phyloP scores from a whole-genome alignment of 2,329 filamentous ascomycete genomes.

The Neofusicoccum cordaticola region DNA sequence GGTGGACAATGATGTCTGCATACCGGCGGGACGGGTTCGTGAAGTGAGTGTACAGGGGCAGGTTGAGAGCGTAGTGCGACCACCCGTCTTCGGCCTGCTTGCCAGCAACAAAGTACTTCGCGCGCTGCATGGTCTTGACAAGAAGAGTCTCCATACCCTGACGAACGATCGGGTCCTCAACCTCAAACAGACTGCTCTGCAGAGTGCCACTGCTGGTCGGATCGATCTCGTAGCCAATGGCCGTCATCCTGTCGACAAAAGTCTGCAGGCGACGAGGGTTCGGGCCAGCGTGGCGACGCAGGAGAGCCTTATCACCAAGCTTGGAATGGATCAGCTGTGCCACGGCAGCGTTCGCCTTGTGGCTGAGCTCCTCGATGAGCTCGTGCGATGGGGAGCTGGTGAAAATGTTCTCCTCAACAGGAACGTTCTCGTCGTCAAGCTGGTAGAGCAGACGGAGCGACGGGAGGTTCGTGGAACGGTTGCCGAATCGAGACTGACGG shows the following conservation, averaged over 20 bases:
- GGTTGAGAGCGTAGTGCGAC: constrained; percentile 87
- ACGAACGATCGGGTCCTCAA: constrained; percentile 82
- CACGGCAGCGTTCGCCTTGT: constrained; percentile 88
- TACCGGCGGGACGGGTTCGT: constrained; percentile 94
- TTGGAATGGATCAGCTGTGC: constrained; percentile 77
- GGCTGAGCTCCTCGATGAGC: constrained; percentile 89
- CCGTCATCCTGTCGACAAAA: constrained; percentile 89
- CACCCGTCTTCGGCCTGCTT: constrained; percentile 75
- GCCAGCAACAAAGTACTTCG: constrained; percentile 87
- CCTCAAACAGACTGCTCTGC: constrained; percentile 92
- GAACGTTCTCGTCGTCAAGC: constrained; percentile 96
- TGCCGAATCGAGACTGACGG: constrained; percentile 79
- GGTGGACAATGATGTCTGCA: constrained; percentile 91
- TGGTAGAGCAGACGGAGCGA: constrained; percentile 87
- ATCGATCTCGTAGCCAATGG: constrained; percentile 86
- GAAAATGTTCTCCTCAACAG: constrained; percentile 94
- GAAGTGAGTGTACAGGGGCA: constrained; percentile 95
- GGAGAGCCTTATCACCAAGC: constrained; percentile 86
- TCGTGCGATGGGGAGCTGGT: constrained; percentile 86
- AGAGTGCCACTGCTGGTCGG: constrained; percentile 83
- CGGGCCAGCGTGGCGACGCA: constrained; percentile 81
- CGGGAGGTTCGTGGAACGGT: constrained; percentile 74
- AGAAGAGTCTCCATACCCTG: constrained; percentile 98
- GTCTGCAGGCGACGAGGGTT: constrained; percentile 86
- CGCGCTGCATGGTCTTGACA: constrained; percentile 91